Conservation (phyloP, 768 basidiomycete species). For the Hypholoma sublateritium region DNA sequence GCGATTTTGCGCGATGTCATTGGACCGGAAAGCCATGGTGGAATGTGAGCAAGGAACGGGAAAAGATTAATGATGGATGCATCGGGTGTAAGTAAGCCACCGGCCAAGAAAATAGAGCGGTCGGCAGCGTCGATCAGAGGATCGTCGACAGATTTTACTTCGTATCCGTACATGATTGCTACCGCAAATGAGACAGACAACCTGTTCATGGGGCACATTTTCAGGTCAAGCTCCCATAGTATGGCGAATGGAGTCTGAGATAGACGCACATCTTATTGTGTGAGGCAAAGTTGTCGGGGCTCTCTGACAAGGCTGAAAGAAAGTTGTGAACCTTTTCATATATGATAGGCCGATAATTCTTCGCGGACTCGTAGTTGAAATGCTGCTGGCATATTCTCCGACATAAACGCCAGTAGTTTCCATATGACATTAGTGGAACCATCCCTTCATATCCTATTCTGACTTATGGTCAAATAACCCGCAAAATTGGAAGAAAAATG, state of each 20-base stretch:
- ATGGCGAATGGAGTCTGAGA: not conserved
- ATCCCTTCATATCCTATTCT: conserved; percentile 36
- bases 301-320: conserved; percentile 21
- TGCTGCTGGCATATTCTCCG: conserved; percentile 35
- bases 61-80: conserved; percentile 11
- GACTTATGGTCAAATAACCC: not conserved
- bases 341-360: conserved; percentile 27
- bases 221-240: not conserved
- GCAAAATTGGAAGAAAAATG: too few relatives aligned
- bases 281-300: conserved; percentile 8
- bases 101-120: not conserved
- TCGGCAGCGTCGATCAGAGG: conserved; percentile 11
- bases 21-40: conserved; percentile 13
- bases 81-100: conserved; percentile 5
- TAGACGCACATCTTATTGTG: conserved; percentile 17
- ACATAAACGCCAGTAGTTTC: conserved; percentile 36
- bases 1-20: conserved; percentile 4
- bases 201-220: not conserved
- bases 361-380: conserved; percentile 26
- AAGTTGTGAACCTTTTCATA: conserved; percentile 28
- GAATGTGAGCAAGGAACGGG: conserved; percentile 11
- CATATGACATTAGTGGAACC: conserved; percentile 31
- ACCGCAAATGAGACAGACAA: conserved; percentile 13
- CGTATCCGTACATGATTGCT: conserved; percentile 18
- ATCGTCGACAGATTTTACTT: conserved; percentile 10